These are phyloP conservation scores for Arthonia radiata DNA, from an alignment of 495 filamentous ascomycete species.

Conservation along the genomic window DNA sequence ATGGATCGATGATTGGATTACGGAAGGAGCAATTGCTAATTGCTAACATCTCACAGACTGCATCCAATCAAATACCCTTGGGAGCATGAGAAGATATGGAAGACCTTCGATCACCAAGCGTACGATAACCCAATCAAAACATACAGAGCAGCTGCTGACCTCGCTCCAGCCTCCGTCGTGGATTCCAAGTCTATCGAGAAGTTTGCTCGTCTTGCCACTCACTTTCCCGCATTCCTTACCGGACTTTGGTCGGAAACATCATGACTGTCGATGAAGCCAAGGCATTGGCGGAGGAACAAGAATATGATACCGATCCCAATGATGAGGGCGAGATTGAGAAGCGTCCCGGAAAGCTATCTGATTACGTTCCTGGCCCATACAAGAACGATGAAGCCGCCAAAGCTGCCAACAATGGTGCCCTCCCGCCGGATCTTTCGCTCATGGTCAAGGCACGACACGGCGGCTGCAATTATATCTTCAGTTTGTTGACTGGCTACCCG, in stretches of 20 bases:
- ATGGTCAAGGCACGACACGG: slow-evolving; percentile 96
- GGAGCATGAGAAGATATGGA: slow-evolving; percentile 71
- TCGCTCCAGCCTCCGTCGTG: slow-evolving; percentile 61
- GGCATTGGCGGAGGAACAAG: slow-evolving; percentile 85
- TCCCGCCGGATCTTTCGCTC: slow-evolving; percentile 91
- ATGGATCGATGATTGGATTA: slow-evolving; percentile 3
- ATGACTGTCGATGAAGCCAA: slow-evolving; percentile 97
- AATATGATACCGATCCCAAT: slow-evolving; percentile 97
- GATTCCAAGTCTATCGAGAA: slow-evolving; percentile 99
- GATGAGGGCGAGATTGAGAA: slow-evolving; percentile 94
- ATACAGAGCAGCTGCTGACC: slow-evolving; percentile 10
- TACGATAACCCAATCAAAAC: slow-evolving; percentile 23
- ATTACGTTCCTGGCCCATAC: slow-evolving; percentile 89
- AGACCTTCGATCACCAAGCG: slow-evolving; percentile 93
- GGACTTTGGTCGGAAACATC: slow-evolving; percentile 66
- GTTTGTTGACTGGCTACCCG: slow-evolving; percentile 89
- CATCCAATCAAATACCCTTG: slow-evolving; percentile 85
- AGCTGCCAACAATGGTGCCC: slow-evolving; percentile 91
- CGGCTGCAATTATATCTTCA: slow-evolving; percentile 96
- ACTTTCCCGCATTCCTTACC: slow-evolving; percentile 79
- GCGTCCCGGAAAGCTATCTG: slow-evolving; percentile 91
- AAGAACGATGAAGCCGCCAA: slow-evolving; percentile 96
- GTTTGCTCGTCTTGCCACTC: slow-evolving; percentile 97
- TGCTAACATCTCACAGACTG: slow-evolving; percentile 31
- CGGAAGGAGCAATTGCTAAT: slow-evolving; percentile 2